phyloP scores from a whole-genome alignment of 2,329 filamentous ascomycete genomes.

The Diaporthe nobilis region DNA sequence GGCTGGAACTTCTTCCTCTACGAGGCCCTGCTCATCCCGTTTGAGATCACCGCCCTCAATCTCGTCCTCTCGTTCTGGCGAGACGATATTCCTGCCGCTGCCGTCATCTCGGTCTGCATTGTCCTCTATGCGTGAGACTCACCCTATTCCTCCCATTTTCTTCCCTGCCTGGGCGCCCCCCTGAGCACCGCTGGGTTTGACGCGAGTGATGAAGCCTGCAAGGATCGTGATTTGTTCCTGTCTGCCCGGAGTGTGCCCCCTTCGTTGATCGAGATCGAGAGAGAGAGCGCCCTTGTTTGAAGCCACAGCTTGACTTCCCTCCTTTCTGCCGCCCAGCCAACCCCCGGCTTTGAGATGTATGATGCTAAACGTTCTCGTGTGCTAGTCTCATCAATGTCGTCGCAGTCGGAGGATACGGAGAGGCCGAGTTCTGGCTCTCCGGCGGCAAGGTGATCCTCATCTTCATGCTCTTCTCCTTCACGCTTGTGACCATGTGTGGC shows the following conservation, averaged over 20 bases:
- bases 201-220: constrained; percentile 6
- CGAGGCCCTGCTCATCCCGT: constrained; percentile 57
- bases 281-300: neutral
- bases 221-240: neutral
- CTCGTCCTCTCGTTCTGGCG: constrained; percentile 62
- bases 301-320: constrained; percentile 1
- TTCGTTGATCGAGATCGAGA: neutral
- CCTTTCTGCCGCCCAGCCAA: neutral
- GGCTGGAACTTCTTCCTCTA: constrained; percentile 61
- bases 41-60: constrained; percentile 58
- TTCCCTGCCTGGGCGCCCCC: neutral
- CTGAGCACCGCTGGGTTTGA: neutral
- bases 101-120: constrained; percentile 69
- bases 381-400: constrained; percentile 72
- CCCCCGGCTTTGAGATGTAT: neutral
- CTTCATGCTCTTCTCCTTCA: constrained; percentile 78
- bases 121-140: constrained; percentile 68
- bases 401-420: constrained; percentile 76
- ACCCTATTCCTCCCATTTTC: neutral
- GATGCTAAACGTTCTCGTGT: constrained; percentile 47
- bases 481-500: constrained; percentile 85
- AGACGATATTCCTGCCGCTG: constrained; percentile 59
- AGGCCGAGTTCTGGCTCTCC: constrained; percentile 79
- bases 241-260: neutral
- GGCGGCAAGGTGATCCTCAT: constrained; percentile 77